phyloP scores from a whole-genome alignment of 2,329 filamentous ascomycete species.

The Juglanconis sp. region DNA sequence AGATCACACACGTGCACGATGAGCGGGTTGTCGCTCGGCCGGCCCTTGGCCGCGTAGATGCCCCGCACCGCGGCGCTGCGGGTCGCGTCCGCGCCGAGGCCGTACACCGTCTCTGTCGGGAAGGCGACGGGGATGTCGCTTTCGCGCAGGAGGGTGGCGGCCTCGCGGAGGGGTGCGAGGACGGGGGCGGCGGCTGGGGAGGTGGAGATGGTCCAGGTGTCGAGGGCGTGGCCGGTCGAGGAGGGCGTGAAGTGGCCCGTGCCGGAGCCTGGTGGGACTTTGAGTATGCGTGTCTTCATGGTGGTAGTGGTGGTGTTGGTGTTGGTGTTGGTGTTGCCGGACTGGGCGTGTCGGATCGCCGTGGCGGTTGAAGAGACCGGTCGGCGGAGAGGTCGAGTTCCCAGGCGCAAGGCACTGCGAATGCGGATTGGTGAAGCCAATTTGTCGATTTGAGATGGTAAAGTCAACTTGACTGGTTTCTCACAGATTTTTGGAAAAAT shows the following conservation, averaged over 20 bases:
- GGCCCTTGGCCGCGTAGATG: conserved; percentile 88
- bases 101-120: conserved; percentile 96
- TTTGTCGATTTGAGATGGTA: background rate
- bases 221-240: conserved; percentile 24
- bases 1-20: conserved; percentile 89
- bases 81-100: conserved; percentile 92
- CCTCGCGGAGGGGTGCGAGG: conserved; percentile 51
- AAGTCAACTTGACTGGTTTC: background rate
- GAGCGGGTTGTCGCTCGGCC: conserved; percentile 90
- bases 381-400: background rate
- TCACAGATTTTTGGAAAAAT: background rate
- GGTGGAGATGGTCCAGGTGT: conserved; percentile 40
- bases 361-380: conserved; percentile 8
- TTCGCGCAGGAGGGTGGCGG: conserved; percentile 62
- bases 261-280: conserved; percentile 22
- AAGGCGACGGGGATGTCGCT: conserved; percentile 82
- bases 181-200: conserved; percentile 23
- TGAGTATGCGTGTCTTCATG: conserved; percentile 27
- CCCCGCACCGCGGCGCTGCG: conserved; percentile 77
- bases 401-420: background rate
- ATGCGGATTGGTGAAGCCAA: background rate
- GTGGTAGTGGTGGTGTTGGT: background rate
- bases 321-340: background rate
- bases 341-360: conserved; percentile 1
- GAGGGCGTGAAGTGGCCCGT: conserved; percentile 7